Base-by-base conservation (phyloP, 805 yeast species). In the Metschnikowia similis region DNA sequence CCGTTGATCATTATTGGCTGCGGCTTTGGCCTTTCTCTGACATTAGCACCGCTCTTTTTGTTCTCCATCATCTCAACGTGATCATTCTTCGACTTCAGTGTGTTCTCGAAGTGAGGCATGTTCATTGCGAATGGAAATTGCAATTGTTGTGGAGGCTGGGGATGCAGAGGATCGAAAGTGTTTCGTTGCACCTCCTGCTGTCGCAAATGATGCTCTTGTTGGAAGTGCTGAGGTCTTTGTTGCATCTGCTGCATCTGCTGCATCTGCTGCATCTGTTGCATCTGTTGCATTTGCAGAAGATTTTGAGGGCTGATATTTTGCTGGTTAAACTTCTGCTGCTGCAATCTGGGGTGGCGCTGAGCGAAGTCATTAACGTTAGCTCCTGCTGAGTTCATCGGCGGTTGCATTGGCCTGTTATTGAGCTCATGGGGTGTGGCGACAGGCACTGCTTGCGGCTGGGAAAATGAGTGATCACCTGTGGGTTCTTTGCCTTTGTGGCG, bases 221-320 rank as follows among this genome's bases (percentile, higher is more conserved):
- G 47, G 7, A 32, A 38, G 4, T 34, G 45, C 5, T 41, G 52
- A 35, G 14, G 17, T 11, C 47, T 52, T 14, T 49, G 51, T 10
- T 44, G 52, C 35, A 44, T 27, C 13, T 32, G 43, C 13, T 40
- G 44, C 11, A 28, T 43, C 28, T 35, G 47, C 13, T 17, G 35
- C 9, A 38, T 38, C 31, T 46, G 48, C 11, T 36, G 43, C 10
- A 26, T 32, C 21, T 21, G 48, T 7, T 46, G 44, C 27, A 21
- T 29, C 26, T 30, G 50, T 11, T 36, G 47, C 30, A 31, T 30
- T 13, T 41, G 45, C 28, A 21, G 45, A 35, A 35, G 39, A 16
- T 35, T 43, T 28, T 43, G 40, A 11, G 35, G 26, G 16, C 28
- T 43, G 2, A 14, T 34, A 14, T 47, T 41, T 34, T 42, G 41